Evolutionary conservation across 179 eudicot genomes (phyloP), one percentile per base, ranked within the genome.

Genomic region (Silene noctiflora): DNA sequence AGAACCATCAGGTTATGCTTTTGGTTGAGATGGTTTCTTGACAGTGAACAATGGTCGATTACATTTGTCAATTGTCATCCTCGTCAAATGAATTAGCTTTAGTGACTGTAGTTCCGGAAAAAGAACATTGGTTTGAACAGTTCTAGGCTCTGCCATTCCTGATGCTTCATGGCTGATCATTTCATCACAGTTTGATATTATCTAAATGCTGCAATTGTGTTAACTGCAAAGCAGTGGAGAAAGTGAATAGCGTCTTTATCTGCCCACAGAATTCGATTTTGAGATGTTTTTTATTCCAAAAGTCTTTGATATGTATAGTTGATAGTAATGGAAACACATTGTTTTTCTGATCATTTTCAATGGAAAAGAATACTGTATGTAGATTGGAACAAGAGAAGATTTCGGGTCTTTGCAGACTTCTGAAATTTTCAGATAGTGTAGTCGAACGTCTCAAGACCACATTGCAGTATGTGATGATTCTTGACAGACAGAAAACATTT

Each of bases 131-230:
- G 58, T 68, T 22, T 71, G 27, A 20, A 16, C 67, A 59, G 61
- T 71, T 27, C 53, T 27, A 0, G 24, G 21, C 20, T 17, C 25
- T 33, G 55, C 17, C 16, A 16, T 25, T 25, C 68, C 78, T 48
- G 72, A 67, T 25, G 19, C 51, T n/a, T 13, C 76, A 19, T 44
- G 10, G 74, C 75, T 14, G 22, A 76, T 73, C 48, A 77, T 42
- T 22, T 58, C 65, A 17, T 68, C 80, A 44, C 83, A 83, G 29
- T 76, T 12, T 53, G 78, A 63, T 44, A 83, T 48, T 72, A n/a
- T 83, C 83, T 64, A 83, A 29, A 29, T 56, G 39, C 53, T 76
- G 70, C 74, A 79, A 44, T 25, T 79, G 85, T 33, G 60, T 69
- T 27, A 79, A 44, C 7, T 64, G 12, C 62, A 24, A 29, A 22